A percentile compares a stretch with the other conserved stretches of the same genome.
These are phyloP conservation scores for Calonectria naviculata DNA, from an alignment of 2,329 filamentous ascomycete genomes.

Conservation along the genomic window DNA sequence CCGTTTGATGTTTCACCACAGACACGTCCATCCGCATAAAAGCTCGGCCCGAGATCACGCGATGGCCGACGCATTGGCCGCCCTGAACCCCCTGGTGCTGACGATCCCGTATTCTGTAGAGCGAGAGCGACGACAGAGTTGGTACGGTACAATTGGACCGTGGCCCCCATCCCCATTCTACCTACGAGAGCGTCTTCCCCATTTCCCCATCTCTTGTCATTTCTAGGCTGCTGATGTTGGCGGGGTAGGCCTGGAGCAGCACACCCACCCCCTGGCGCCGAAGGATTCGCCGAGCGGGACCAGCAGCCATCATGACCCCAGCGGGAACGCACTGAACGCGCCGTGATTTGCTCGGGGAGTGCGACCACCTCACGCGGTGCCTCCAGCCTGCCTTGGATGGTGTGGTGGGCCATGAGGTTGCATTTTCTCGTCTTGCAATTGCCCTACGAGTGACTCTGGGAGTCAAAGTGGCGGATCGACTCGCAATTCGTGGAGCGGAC, in stretches of 20 bases:
- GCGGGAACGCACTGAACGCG: not conserved
- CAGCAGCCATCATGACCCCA: not conserved
- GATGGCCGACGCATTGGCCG: not conserved
- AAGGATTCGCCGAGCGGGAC: not conserved
- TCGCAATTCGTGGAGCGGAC: not conserved
- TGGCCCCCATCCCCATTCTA: too few species aligned
- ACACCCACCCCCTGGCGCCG: not conserved
- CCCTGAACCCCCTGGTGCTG: not conserved
- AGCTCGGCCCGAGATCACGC: conserved; percentile 2
- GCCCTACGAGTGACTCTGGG: not conserved
- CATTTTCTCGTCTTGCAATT: not conserved
- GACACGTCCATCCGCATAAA: not conserved
- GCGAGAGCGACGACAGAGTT: too few species aligned
- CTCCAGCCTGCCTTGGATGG: not conserved
- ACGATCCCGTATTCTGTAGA: not conserved
- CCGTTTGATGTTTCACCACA: conserved; percentile 9
- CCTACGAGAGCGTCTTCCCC: not conserved
- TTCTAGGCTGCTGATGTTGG: not conserved
- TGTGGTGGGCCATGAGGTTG: not conserved
- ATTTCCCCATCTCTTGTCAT: not conserved
- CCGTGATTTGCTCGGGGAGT: not conserved
- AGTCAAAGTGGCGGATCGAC: not conserved
- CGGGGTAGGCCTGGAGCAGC: not conserved
- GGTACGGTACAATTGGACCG: too few species aligned
- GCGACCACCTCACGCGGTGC: not conserved